Percentiles rank a stretch among this genome's conserved stretches.
Evolutionary conservation across 345 rosid genomes (phyloP).

Genomic region (Lepidium sativum): DNA sequence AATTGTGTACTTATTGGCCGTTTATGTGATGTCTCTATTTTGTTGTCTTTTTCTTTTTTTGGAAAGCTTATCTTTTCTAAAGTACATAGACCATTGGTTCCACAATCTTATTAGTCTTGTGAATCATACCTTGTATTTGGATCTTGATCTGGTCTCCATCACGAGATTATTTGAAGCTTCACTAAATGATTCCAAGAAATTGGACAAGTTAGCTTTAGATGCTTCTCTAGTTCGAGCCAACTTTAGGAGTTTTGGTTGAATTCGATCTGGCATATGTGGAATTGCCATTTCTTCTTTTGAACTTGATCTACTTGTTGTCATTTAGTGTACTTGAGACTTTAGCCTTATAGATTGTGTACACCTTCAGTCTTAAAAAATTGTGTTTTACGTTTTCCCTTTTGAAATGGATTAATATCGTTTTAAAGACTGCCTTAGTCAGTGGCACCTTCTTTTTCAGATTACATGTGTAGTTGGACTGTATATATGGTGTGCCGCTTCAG

Average conservation of each 20-base stretch:
- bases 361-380: background rate
- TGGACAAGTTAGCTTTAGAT: constrained; percentile 3
- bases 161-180: background rate
- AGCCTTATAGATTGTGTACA: background rate
- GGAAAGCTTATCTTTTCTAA: constrained; percentile 3
- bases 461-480: constrained; percentile 63
- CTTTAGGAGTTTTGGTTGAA: background rate
- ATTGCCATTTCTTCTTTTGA: background rate
- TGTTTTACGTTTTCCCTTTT: background rate
- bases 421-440: background rate
- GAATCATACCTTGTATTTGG: constrained; percentile 12
- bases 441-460: constrained; percentile 38
- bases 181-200: background rate
- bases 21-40: constrained; percentile 11
- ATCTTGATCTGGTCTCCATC: constrained; percentile 4
- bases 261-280: background rate
- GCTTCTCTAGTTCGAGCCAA: background rate
- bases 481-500: constrained; percentile 86
- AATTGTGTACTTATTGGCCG: constrained; percentile 10
- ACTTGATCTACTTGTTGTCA: background rate
- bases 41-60: constrained; percentile 1
- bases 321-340: background rate
- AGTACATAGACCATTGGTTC: constrained; percentile 6
- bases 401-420: background rate
- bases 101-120: too few species aligned